These are phyloP conservation scores for Quercus berberidifolia DNA, from an alignment of 306 rosid species.

Conservation along the genomic window DNA sequence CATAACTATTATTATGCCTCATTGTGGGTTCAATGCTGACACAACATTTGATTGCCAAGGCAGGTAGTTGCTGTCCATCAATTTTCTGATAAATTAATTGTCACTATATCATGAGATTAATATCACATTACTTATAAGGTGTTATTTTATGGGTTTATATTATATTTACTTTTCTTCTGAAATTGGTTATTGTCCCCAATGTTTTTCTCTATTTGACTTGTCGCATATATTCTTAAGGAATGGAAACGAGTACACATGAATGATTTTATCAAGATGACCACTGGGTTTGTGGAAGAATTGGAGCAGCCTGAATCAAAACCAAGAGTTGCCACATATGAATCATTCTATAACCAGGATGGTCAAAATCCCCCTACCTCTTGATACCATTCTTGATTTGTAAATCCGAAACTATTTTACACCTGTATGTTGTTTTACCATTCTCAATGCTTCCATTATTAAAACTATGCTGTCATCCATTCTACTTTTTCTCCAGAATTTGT, in stretches of 20 bases:
- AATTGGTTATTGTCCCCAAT: not conserved
- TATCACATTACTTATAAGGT: not conserved
- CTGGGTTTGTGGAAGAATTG: slow-evolving; percentile 53
- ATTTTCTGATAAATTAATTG: not conserved
- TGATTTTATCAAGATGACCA: slow-evolving; percentile 73
- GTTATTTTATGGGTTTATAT: not conserved
- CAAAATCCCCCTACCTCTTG: slow-evolving; percentile 33
- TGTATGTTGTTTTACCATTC: not conserved
- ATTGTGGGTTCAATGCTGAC: not conserved
- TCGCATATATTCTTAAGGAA: slow-evolving; percentile 39
- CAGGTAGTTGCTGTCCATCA: not conserved
- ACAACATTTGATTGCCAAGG: not conserved
- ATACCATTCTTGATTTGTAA: slow-evolving; percentile 16
- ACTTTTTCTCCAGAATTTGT: not conserved
- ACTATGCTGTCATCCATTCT: not conserved
- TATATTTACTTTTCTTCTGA: not conserved
- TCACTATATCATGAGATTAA: not conserved
- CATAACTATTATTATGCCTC: not conserved
- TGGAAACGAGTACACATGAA: slow-evolving; percentile 62
- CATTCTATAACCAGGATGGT: slow-evolving; percentile 47
- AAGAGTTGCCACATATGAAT: slow-evolving; percentile 69
- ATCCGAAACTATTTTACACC: not conserved
- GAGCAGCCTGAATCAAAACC: slow-evolving; percentile 70
- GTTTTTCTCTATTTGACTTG: slow-evolving; percentile 8
- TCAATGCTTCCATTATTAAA: not conserved